A percentile compares a stretch with the other conserved stretches of the same genome.
Evolutionary conservation across 2,329 filamentous ascomycete genomes (phyloP).

Genomic region (Didymosphaeria variabile): DNA sequence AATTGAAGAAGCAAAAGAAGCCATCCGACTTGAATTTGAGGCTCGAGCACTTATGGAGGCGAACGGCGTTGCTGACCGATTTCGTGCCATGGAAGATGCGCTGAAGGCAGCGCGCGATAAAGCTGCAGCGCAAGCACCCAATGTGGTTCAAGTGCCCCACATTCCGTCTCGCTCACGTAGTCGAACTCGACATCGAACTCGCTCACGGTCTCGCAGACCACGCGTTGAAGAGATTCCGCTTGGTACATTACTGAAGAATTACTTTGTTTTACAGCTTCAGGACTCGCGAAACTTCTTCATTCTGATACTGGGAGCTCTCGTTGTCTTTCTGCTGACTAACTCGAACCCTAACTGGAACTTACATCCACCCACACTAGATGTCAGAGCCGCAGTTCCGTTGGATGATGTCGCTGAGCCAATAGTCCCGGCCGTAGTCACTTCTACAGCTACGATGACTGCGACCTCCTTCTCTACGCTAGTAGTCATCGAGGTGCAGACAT

Average conservation of each 20-base stretch:
- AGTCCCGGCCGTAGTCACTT: conserved; percentile 22
- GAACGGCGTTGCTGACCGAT: conserved; percentile 38
- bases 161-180: conserved; percentile 19
- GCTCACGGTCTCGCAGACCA: conserved; percentile 21
- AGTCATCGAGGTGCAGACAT: conserved; percentile 29
- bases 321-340: conserved; percentile 52
- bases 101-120: conserved; percentile 31
- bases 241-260: conserved; percentile 62
- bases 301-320: conserved; percentile 54
- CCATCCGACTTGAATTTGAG: conserved; percentile 43
- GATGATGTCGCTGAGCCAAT: conserved; percentile 9
- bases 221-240: conserved; percentile 58
- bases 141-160: conserved; percentile 11
- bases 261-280: conserved; percentile 60
- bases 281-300: conserved; percentile 65
- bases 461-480: conserved; percentile 39
- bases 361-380: conserved; percentile 16
- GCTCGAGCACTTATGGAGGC: conserved; percentile 40
- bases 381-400: not conserved
- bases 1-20: conserved; percentile 44
- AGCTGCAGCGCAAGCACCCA: conserved; percentile 6
- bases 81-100: conserved; percentile 40
- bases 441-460: conserved; percentile 36
- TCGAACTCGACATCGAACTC: conserved; percentile 20
- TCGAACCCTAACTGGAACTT: conserved; percentile 23